Percentiles rank a stretch among this genome's conserved stretches.
These are phyloP conservation scores for Chytriomyces sp. DNA, from an alignment of 192 early-diverging fungal genomes.

Conservation along the genomic window DNA sequence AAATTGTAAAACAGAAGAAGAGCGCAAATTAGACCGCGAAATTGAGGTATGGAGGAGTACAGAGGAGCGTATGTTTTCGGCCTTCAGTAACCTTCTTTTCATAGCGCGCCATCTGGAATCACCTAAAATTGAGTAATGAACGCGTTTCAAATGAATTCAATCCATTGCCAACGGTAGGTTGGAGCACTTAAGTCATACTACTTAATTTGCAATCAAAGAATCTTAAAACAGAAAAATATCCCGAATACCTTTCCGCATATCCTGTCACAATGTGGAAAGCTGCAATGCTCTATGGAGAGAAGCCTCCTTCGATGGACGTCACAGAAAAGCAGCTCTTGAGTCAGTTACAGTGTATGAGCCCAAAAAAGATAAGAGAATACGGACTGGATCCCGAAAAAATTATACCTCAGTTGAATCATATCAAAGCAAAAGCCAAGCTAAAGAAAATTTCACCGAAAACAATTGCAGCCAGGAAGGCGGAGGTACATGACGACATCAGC, in stretches of 20 bases:
- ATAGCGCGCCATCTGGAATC: conserved; percentile 33
- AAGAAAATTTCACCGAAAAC: not conserved
- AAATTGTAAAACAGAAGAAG: conserved; percentile 41
- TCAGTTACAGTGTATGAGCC: conserved; percentile 34
- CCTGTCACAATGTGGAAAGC: conserved; percentile 57
- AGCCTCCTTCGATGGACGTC: conserved; percentile 32
- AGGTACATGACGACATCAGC: conserved; percentile 21
- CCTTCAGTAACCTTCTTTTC: not conserved
- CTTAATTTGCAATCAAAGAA: not conserved
- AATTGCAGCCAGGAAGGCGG: not conserved
- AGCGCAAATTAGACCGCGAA: conserved; percentile 50
- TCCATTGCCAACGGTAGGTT: not conserved
- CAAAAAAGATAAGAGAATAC: conserved; percentile 38
- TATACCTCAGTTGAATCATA: conserved; percentile 11
- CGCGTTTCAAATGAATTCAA: not conserved
- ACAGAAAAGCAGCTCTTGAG: conserved; percentile 40
- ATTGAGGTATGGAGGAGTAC: conserved; percentile 47
- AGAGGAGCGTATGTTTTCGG: not conserved
- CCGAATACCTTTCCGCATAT: conserved; percentile 44
- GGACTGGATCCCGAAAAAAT: conserved; percentile 41
- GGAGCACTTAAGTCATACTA: not conserved
- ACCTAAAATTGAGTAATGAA: conserved; percentile 25
- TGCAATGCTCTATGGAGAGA: conserved; percentile 50
- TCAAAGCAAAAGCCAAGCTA: conserved; percentile 10
- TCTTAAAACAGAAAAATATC: not conserved